phyloP scores from a whole-genome alignment of 208 protist genomes.

The Leishmania amazonensis region DNA sequence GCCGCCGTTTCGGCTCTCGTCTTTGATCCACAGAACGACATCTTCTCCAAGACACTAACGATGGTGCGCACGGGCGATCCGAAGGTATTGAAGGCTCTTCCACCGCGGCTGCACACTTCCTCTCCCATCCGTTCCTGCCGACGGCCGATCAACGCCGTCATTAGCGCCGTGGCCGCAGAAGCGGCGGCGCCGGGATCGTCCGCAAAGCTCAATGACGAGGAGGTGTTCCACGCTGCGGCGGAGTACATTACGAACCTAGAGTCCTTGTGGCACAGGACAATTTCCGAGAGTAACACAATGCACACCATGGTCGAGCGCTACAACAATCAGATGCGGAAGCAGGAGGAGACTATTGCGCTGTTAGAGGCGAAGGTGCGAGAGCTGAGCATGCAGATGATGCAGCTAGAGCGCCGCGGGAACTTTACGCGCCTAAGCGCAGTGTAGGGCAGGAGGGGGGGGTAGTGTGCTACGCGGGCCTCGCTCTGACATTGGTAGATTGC shows the following conservation, averaged over 20 bases:
- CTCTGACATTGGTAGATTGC: not conserved
- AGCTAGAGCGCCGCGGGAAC: conserved; percentile 37
- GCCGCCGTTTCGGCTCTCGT: conserved; percentile 27
- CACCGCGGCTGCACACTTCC: conserved; percentile 22
- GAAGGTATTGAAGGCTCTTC: conserved; percentile 29
- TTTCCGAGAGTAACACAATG: conserved; percentile 51
- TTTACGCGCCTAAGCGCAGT: not conserved
- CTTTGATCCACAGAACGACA: conserved; percentile 33
- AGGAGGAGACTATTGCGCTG: conserved; percentile 39
- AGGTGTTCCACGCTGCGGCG: conserved; percentile 54
- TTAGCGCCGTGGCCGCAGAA: conserved; percentile 5
- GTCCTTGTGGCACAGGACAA: conserved; percentile 49
- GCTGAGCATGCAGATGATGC: conserved; percentile 35
- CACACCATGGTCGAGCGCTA: conserved; percentile 33
- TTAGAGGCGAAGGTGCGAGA: conserved; percentile 51
- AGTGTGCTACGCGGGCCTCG: not conserved
- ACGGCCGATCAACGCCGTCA: conserved; percentile 1
- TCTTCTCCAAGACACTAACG: conserved; percentile 35
- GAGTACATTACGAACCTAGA: conserved; percentile 72
- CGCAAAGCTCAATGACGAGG: conserved; percentile 40
- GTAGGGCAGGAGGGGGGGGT: not conserved
- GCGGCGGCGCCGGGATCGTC: not conserved
- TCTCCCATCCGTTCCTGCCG: not conserved
- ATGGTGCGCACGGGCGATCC: conserved; percentile 50
- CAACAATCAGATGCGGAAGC: conserved; percentile 40